Base-by-base conservation (phyloP, 371 early-diverging fungal species). In the Chytridium lagenaria region DNA sequence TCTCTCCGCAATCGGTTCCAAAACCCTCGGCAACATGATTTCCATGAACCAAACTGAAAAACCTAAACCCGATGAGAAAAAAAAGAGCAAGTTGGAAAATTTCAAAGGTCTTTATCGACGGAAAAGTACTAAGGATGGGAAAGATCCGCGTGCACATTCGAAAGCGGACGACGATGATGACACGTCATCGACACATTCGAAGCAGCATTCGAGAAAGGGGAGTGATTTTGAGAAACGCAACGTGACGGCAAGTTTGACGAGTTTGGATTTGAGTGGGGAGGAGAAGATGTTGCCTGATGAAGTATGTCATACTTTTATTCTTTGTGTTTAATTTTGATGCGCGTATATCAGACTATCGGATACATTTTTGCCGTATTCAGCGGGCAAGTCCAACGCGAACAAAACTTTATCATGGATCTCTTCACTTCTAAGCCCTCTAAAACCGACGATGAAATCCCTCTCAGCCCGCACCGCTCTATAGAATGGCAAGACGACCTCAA, bases 351-450 rank as follows among this genome's bases (percentile, higher is more conserved):
- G 55, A 81, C 82, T 7, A 40, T 85, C 2, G 73, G 66, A 23
- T 66, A 84, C 77, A 65, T 83, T 1, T 83, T 90, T 71, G 77
- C 83, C n/a, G 83, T 83, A 67, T 78, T 92, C 55, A 80, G 86
- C 59, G 79, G 86, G 7, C 83, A 84, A 69, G 86, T 90, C 23
- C 81, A 91, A 22, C 80, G 90, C 64, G 92, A 95, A 74, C 93
- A 95, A 77, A 96, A 96, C 79, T 93, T 92, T 69, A 86, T 94
- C 73, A 85, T 88, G 16, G 93, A 94, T 63, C 77, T 94, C 39
- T 95, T 96, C 77, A 89, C 89, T 73, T 73, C 88, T 31, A 77
- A 59, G 40, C 68, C 64, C 30, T 64, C 57, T 57, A 37, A 12
- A 0, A 67, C 67, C 0, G 55, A 28, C 10, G 40, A 30, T 2